These are phyloP conservation scores for Sporothrix luriei DNA, from an alignment of 2,329 filamentous ascomycete species.

Conservation along the genomic window DNA sequence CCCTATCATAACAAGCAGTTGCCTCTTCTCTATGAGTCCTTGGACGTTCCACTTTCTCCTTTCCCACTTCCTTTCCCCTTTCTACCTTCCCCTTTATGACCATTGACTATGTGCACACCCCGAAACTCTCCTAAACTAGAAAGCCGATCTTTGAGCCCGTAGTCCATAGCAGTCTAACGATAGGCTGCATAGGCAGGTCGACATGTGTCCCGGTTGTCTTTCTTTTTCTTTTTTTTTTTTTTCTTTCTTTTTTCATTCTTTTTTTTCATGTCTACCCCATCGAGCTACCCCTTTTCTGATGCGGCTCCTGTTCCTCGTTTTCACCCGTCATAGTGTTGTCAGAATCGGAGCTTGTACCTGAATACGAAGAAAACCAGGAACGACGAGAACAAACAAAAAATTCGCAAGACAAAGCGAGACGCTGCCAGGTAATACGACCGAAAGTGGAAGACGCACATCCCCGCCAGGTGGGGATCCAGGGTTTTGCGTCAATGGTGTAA, in stretches of 20 bases:
- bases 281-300: conserved; percentile 10
- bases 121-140: background rate
- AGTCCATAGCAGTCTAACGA: conserved; percentile 4
- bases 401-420: background rate
- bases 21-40: background rate
- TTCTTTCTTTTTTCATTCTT: background rate
- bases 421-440: background rate
- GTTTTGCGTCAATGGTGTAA: conserved; percentile 12
- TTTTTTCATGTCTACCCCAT: background rate
- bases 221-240: background rate
- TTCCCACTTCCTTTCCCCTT: background rate
- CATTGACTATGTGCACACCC: background rate
- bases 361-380: background rate
- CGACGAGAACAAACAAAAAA: background rate
- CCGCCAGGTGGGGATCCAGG: background rate
- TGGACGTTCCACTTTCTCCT: background rate
- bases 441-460: background rate
- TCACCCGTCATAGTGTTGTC: background rate
- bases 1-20: background rate
- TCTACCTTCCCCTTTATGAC: background rate
- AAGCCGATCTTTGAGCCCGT: background rate
- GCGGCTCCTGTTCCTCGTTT: background rate
- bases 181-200: background rate
- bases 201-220: background rate
- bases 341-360: conserved; percentile 8